Conservation (phyloP, 2,329 filamentous ascomycete genomes). For the Ascosphaera acerosa region DNA sequence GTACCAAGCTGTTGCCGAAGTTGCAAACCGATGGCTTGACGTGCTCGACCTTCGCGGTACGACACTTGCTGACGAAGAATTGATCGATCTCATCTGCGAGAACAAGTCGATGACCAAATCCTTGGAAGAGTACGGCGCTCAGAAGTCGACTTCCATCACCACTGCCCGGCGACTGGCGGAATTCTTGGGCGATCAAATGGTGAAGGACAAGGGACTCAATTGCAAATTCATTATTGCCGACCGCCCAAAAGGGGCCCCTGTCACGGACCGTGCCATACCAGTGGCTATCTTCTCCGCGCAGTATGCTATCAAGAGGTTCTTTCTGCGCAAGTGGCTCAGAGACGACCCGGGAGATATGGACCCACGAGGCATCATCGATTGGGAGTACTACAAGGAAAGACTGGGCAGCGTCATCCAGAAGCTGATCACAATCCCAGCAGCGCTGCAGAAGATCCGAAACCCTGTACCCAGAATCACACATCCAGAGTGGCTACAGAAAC, state of each 20-base stretch:
- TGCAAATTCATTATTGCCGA: slow-evolving; percentile 99
- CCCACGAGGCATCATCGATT: slow-evolving; percentile 71
- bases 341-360: slow-evolving; percentile 84
- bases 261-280: slow-evolving; percentile 82
- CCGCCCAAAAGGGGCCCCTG: slow-evolving; percentile 61
- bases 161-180: slow-evolving; percentile 86
- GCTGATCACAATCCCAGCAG: slow-evolving; percentile 91
- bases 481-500: slow-evolving; percentile 84
- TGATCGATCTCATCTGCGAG: slow-evolving; percentile 98
- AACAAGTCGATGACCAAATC: slow-evolving; percentile 98
- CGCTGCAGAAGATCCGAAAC: slow-evolving; percentile 81
- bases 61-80: slow-evolving; percentile 80
- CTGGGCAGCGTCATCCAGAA: slow-evolving; percentile 96
- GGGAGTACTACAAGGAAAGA: slow-evolving; percentile 92
- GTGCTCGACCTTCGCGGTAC: slow-evolving; percentile 71
- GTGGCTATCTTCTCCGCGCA: slow-evolving; percentile 96
- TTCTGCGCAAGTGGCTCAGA: slow-evolving; percentile 83
- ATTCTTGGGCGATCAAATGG: slow-evolving; percentile 94
- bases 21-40: slow-evolving; percentile 91
- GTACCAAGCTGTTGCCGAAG: slow-evolving; percentile 74
- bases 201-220: slow-evolving; percentile 96
- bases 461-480: slow-evolving; percentile 83
- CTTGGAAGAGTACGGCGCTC: slow-evolving; percentile 76
- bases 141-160: slow-evolving; percentile 98
- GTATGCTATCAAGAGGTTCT: slow-evolving; percentile 61